A percentile compares a stretch with the other conserved stretches of the same genome.
Conservation (phyloP, 2,329 filamentous ascomycete genomes). For the Cladophialophora immunda region DNA sequence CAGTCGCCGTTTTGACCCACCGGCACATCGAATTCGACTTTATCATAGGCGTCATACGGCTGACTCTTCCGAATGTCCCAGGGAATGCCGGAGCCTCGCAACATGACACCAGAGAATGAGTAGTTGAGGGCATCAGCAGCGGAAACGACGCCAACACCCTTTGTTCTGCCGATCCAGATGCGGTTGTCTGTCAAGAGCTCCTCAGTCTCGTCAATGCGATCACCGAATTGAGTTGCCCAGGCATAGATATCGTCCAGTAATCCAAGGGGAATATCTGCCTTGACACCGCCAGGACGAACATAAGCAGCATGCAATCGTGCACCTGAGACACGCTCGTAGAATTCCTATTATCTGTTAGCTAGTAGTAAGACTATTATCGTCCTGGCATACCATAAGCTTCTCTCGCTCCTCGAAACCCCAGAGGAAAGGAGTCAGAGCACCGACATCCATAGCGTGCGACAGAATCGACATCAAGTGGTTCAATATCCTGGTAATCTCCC, state of each 20-base stretch:
- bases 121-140: constrained; percentile 96
- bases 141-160: constrained; percentile 88
- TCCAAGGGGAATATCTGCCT: constrained; percentile 91
- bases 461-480: constrained; percentile 99
- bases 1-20: constrained; percentile 97
- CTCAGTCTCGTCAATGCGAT: constrained; percentile 98
- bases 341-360: constrained; percentile 72
- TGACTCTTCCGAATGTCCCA: constrained; percentile 97
- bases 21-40: constrained; percentile 97
- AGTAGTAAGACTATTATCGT: background rate
- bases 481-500: constrained; percentile 88
- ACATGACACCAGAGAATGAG: constrained; percentile 96
- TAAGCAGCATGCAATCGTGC: constrained; percentile 97
- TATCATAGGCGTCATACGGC: constrained; percentile 96
- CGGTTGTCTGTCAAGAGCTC: constrained; percentile 99
- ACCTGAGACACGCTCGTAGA: constrained; percentile 98
- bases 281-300: constrained; percentile 93
- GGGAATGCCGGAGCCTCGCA: constrained; percentile 92
- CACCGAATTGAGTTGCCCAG: constrained; percentile 98
- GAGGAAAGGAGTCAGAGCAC: constrained; percentile 95
- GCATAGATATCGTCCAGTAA: constrained; percentile 99
- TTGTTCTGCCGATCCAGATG: constrained; percentile 95
- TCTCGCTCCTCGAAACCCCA: constrained; percentile 99
- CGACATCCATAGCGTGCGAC: constrained; percentile 98
- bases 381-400: constrained; percentile 88